Evolutionary conservation across 768 basidiomycete species (phyloP), one percentile per base, ranked within the genome.

Genomic region (Trametes coccinea): DNA sequence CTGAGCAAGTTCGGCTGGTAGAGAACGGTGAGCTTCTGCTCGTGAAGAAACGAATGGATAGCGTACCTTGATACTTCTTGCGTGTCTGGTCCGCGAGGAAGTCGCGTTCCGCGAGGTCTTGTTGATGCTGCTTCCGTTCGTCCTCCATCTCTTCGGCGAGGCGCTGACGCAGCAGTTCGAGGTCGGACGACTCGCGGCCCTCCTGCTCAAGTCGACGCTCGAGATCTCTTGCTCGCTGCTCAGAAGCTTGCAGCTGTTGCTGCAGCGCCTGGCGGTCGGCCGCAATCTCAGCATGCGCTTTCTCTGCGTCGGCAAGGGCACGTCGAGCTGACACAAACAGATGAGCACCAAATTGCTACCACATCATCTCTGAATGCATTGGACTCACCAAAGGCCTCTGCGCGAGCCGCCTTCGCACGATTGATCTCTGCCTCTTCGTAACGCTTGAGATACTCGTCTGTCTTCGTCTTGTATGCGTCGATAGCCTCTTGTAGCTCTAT

Each of bases 41-140:
- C 33, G 49, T 3, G 13, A 54, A 60, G 14, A 33, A 44, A 30
- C 8, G n/a, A 14, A 29, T 27, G 16, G 0, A 7, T 16, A 22
- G 54, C 72, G 58, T 73, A 88, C 90, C 84, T 81, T 93, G 91
- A 67, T 93, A 92, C 71, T 91, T 92, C 79, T 92, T 90, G 63
- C 88, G 83, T 2, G 90, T 92, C 71, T 92, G 91, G 65, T 92
- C 87, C 34, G 83, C 80, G 10, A 87, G 76, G 70, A 92, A 90
- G 72, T 92, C 90, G 5, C 89, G 82, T 63, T 92, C 89, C 1
- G 83, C 78, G n/a, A 92, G 79, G 63, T 93, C 90, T 67, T 92
- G 88, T 69, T 86, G 84, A 69, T 93, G 86, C 56, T 87, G 87
- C 59, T 89, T 84, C 63, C 89, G 82, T 70, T 90, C 88, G 59